Evolutionary conservation across 108 stramenopile species (phyloP), one percentile per base, ranked within the genome.

Genomic region (Nitzschia sp.): DNA sequence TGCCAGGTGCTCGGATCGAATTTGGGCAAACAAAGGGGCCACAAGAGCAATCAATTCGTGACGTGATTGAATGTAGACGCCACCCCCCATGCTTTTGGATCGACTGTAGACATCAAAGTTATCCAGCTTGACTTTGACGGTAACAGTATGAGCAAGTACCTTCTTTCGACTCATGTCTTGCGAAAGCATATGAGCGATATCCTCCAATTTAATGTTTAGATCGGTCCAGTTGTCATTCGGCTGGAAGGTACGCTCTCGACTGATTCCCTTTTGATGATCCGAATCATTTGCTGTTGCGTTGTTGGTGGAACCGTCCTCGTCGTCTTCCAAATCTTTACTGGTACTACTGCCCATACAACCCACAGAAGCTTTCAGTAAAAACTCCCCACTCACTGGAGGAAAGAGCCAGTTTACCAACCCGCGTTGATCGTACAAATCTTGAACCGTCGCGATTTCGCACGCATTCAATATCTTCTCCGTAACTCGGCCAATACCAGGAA

Each of bases 401-500:
- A 95, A 94, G 17, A 94, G 59, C 19, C 70, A 79, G 17, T 68
- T 71, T 6, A 95, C 70, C 24, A 83, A 60, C 2, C 89, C 89
- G n/a, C 90, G 75, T 33, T 89, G 59, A 23, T 84, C 62, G 59
- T 87, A 91, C 57, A 99, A 70, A 18, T 98, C 91, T 26, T 71
- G 64, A 18, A 95, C 91, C 0, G 97, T 96, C 38, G 70, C 62
- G 25, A 99, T 78, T 17, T 74, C 80, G 64, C 93, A 82, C 30
- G 79, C 68, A 42, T 64, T 58, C 46, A 98, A 75, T 42, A 70
- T 80, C 71, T 95, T 96, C 72, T 97, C 95, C 27, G 87, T 92
- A 15, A 99, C 98, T 47, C 96, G 80, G 8, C 99, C 99, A 46
- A 99, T 88, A 30, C 97, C 97, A 31, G 78, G 76, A 1, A 98